These are phyloP conservation scores for Scheffersomyces parashehatae DNA, from an alignment of 1,139 yeast species.

Conservation along the genomic window DNA sequence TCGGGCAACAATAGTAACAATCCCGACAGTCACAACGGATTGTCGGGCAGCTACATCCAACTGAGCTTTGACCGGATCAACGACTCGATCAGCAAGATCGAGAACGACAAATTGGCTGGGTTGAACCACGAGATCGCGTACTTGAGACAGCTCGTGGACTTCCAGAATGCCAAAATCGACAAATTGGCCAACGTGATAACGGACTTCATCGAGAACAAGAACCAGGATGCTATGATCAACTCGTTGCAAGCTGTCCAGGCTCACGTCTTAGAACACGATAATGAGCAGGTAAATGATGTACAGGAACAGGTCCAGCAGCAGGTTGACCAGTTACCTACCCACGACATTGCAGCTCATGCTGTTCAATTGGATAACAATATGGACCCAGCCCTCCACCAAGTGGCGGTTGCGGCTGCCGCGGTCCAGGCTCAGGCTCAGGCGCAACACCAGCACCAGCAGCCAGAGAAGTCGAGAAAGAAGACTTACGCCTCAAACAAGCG, in stretches of 20 bases:
- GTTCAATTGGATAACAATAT: conserved; percentile 31
- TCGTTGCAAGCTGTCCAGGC: conserved; percentile 31
- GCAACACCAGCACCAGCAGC: conserved; percentile 8
- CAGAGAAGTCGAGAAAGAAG: conserved; percentile 8
- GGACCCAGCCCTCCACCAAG: conserved; percentile 44
- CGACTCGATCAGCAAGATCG: conserved; percentile 16
- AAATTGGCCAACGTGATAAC: conserved; percentile 35
- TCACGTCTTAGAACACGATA: conserved; percentile 16
- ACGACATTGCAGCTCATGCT: conserved; percentile 8
- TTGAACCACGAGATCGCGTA: conserved; percentile 36
- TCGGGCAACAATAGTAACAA: too few species aligned
- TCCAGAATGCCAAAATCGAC: conserved; percentile 41
- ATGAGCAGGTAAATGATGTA: conserved; percentile 9
- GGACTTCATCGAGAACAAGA: conserved; percentile 37
- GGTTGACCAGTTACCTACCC: conserved; percentile 15
- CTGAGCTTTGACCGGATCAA: conserved; percentile 14
- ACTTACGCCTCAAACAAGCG: conserved; percentile 10
- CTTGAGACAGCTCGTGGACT: conserved; percentile 39
- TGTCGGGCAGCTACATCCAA: conserved; percentile 1
- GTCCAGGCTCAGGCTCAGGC: conserved; percentile 23
- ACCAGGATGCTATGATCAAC: conserved; percentile 28
- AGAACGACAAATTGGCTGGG: conserved; percentile 9
- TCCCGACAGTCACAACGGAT: too few species aligned
- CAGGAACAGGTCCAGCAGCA: conserved; percentile 19
- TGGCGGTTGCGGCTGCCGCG: conserved; percentile 40